Percentiles rank a stretch among this genome's conserved stretches.
Conservation (phyloP, 352 stramenopile genomes). For the Pythium dissimile region DNA sequence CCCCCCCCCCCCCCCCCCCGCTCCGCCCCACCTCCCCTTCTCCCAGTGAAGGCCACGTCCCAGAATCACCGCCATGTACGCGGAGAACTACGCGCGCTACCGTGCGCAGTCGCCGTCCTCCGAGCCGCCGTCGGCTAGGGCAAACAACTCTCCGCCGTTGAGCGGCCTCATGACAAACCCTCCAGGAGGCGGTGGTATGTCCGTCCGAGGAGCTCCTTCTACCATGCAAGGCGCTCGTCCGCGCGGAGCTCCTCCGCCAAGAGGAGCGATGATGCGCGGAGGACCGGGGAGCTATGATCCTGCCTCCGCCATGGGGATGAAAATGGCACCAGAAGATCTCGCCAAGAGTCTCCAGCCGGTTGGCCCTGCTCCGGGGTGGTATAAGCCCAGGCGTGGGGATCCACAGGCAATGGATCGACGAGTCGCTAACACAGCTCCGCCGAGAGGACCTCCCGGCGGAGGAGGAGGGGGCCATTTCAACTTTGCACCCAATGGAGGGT, state of each 20-base stretch:
- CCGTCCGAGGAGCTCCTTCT: not conserved
- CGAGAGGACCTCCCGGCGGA: not conserved
- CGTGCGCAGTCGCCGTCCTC: not conserved
- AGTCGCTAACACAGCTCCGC: not conserved
- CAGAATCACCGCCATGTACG: slow-evolving; percentile 1
- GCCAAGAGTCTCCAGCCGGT: slow-evolving; percentile 19
- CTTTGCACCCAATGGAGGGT: slow-evolving; percentile 1
- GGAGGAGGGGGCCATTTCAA: not conserved
- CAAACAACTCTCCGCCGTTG: not conserved
- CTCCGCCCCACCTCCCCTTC: not conserved
- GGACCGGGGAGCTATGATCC: slow-evolving; percentile 2
- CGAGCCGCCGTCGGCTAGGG: not conserved
- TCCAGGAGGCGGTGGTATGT: not conserved
- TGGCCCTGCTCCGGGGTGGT: not conserved
- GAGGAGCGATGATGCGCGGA: not conserved
- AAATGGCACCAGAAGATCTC: slow-evolving; percentile 17
- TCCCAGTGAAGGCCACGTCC: not conserved
- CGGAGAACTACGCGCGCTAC: slow-evolving; percentile 8
- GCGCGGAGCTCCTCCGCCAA: not conserved
- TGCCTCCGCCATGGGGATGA: not conserved
- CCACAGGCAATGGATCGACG: not conserved
- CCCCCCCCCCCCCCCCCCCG: not conserved
- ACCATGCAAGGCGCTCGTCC: slow-evolving; percentile 1
- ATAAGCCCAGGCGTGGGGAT: not conserved
- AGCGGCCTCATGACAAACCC: not conserved